Conservation (phyloP, 1,284 basidiomycete species). For the Jaminaea rosea region DNA sequence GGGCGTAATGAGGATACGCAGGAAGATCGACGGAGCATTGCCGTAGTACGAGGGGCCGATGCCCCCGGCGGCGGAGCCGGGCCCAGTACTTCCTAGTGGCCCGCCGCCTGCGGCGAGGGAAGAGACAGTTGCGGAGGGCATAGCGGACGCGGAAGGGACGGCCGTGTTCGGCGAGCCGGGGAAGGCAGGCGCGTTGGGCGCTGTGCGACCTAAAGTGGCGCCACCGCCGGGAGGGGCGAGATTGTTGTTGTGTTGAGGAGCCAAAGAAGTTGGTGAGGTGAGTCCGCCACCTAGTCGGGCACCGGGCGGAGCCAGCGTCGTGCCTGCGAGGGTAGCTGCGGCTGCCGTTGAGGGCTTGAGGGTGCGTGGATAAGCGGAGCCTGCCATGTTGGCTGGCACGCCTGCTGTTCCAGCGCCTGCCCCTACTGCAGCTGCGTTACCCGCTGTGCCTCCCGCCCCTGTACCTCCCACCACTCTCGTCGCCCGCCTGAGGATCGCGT, state of each 20-base stretch:
- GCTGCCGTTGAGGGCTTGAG: no score
- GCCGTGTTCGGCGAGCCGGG: slow-evolving; percentile 33
- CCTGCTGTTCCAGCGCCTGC: slow-evolving; percentile 9
- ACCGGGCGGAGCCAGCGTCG: slow-evolving; percentile 1
- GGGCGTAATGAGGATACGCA: slow-evolving; percentile 35
- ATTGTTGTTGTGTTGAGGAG: background rate
- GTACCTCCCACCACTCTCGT: slow-evolving; percentile 10
- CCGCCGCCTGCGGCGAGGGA: no score
- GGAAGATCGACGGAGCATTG: no score
- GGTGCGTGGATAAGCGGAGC: no score
- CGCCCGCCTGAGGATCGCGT: slow-evolving; percentile 15
- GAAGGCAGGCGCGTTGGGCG: no score
- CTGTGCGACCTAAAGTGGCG: no score
- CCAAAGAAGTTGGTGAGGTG: no score
- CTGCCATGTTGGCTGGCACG: slow-evolving; percentile 10
- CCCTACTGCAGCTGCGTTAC: slow-evolving; percentile 5
- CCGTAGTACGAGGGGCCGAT: no score
- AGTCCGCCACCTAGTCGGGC: no score
- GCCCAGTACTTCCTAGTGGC: no score
- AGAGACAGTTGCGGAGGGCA: no score
- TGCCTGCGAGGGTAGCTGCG: slow-evolving; percentile 10
- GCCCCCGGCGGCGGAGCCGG: no score
- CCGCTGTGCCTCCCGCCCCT: slow-evolving; percentile 1
- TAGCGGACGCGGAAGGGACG: slow-evolving; percentile 21
- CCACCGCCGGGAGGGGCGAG: background rate